A percentile compares a stretch with the other conserved stretches of the same genome.
Conservation (phyloP, 1,139 yeast genomes). For the Scheffersomyces cryptocercus region DNA sequence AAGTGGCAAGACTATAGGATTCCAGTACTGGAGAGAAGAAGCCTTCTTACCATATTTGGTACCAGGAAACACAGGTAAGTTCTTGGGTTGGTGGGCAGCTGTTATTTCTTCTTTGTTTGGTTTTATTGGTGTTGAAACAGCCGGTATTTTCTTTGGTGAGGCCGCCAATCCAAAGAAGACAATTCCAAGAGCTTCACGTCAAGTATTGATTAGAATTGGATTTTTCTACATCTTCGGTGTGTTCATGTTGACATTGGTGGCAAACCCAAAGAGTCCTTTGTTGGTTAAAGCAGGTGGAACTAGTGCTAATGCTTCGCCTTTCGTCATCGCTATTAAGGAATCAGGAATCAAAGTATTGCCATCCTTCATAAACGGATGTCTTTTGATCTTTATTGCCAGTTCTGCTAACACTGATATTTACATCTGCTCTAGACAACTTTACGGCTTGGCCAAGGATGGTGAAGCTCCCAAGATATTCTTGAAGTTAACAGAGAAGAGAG, state of each 20-base stretch:
- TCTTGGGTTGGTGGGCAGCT: conserved; percentile 16
- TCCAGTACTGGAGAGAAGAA: conserved; percentile 9
- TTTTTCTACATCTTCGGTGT: conserved; percentile 25
- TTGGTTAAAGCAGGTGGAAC: conserved; percentile 6
- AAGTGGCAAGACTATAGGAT: conserved; percentile 4
- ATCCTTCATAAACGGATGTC: conserved; percentile 6
- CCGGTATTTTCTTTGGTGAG: conserved; percentile 11
- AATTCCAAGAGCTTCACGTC: conserved; percentile 36
- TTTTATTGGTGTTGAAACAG: conserved; percentile 32
- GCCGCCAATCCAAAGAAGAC: conserved; percentile 33
- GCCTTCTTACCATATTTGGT: conserved; percentile 1
- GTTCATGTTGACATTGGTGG: conserved; percentile 2
- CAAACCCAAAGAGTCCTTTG: conserved; percentile 2
- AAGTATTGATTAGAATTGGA: conserved; percentile 36
- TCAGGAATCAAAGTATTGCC: conserved; percentile 11
- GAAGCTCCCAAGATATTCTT: conserved; percentile 9
- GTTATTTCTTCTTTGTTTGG: conserved; percentile 26
- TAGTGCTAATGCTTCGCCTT: conserved; percentile 8
- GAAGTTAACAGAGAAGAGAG: conserved; percentile 9
- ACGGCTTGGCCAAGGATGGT: conserved; percentile 2
- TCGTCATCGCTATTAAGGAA: conserved; percentile 13
- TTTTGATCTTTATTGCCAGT: conserved; percentile 6
- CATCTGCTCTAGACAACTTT: conserved; percentile 3
- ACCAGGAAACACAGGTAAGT: conserved; percentile 2
- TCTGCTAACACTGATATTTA: conserved; percentile 4